Percentiles rank a stretch among this genome's conserved stretches.
phyloP scores from a whole-genome alignment of 148 eudicot genomes.

The Arctostaphylos glauca region DNA sequence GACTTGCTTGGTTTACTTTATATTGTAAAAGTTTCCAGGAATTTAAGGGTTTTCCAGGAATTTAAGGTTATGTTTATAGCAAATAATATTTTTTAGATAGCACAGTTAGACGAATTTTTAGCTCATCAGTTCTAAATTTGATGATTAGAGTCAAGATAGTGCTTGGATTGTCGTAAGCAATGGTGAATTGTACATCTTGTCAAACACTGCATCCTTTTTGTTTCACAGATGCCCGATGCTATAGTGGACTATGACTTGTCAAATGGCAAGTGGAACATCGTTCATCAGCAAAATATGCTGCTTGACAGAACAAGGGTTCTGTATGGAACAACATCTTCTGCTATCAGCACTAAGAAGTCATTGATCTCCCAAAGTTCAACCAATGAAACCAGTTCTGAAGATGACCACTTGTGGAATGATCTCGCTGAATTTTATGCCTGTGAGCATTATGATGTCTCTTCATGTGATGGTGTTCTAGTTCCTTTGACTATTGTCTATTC shows the following conservation, averaged over 20 bases:
- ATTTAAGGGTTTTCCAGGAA: neutral
- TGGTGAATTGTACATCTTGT: neutral
- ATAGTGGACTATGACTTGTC: conserved; percentile 81
- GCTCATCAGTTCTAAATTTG: neutral
- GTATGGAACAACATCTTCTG: conserved; percentile 65
- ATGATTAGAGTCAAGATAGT: neutral
- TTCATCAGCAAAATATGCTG: conserved; percentile 91
- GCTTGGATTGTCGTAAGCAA: neutral
- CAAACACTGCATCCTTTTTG: conserved; percentile 9
- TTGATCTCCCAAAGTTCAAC: conserved; percentile 27
- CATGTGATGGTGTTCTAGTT: conserved; percentile 66
- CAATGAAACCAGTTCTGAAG: conserved; percentile 24
- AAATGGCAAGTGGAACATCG: conserved; percentile 75
- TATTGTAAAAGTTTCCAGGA: neutral
- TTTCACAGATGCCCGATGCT: conserved; percentile 89
- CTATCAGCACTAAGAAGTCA: conserved; percentile 26
- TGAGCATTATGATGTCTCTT: conserved; percentile 62
- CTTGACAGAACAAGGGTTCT: conserved; percentile 71
- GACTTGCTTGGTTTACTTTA: neutral
- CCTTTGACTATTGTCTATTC: conserved; percentile 78
- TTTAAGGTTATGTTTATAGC: neutral
- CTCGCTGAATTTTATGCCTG: conserved; percentile 90
- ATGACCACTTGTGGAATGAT: conserved; percentile 67
- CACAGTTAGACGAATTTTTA: neutral
- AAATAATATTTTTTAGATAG: neutral